These are phyloP conservation scores for Pichia cephalocereana DNA, from an alignment of 805 yeast species.

Conservation along the genomic window DNA sequence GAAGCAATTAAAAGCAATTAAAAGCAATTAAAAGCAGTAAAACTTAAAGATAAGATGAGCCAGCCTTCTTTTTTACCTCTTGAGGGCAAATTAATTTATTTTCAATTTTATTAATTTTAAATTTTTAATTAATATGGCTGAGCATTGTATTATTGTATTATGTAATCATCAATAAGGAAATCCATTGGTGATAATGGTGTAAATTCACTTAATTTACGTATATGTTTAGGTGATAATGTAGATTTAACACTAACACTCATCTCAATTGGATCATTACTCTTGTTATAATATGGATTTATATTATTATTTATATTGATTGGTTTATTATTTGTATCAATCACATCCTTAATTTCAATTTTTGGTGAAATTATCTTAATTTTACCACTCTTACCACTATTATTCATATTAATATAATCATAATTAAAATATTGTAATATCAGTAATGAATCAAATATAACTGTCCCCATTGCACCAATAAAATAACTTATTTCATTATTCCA, in stretches of 20 bases:
- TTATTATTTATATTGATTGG: not conserved
- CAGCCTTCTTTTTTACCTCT: too few relatives aligned
- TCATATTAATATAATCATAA: slow-evolving; percentile 21
- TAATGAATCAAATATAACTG: slow-evolving; percentile 37
- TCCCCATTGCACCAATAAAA: slow-evolving; percentile 44
- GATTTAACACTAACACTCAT: slow-evolving; percentile 16
- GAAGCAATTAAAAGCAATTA: too few relatives aligned
- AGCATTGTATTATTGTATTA: too few relatives aligned
- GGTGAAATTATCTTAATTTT: slow-evolving; percentile 1
- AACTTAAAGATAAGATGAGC: too few relatives aligned
- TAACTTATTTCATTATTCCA: slow-evolving; percentile 33
- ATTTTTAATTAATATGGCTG: too few relatives aligned
- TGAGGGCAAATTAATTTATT: too few relatives aligned
- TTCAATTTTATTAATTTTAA: too few relatives aligned
- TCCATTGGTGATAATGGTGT: slow-evolving; percentile 31
- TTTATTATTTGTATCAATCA: too few relatives aligned
- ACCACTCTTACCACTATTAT: slow-evolving; percentile 1
- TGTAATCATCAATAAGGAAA: slow-evolving; percentile 19
- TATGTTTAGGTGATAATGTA: slow-evolving; percentile 23
- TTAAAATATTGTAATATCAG: slow-evolving; percentile 36
- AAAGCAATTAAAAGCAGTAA: too few relatives aligned
- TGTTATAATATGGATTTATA: not conserved
- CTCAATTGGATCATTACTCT: slow-evolving; percentile 2
- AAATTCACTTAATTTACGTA: slow-evolving; percentile 23
- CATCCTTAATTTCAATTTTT: too few relatives aligned